These are phyloP conservation scores for Aspergillus sp. DNA, from an alignment of 2,329 filamentous ascomycete genomes.

Conservation along the genomic window DNA sequence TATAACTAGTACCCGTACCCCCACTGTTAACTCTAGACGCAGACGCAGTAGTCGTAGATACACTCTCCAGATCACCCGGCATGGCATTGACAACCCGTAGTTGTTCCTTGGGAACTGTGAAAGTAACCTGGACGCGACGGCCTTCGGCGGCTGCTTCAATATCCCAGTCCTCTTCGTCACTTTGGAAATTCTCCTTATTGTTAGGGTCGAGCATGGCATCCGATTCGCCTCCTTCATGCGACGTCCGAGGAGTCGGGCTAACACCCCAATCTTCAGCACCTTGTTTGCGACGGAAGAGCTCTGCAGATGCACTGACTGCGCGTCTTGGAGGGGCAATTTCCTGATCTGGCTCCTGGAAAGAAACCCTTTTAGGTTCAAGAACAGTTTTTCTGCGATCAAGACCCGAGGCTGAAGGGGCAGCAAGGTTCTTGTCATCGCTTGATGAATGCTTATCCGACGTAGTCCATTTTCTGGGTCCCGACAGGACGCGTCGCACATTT, in stretches of 20 bases:
- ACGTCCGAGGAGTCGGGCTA: conserved; percentile 15
- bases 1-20: too few species aligned
- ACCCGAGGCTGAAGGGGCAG: conserved; percentile 20
- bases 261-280: conserved; percentile 48
- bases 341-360: conserved; percentile 2
- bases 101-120: conserved; percentile 82
- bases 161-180: conserved; percentile 51
- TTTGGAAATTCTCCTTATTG: background rate
- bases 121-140: conserved; percentile 74
- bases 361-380: conserved; percentile 7
- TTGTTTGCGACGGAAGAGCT: conserved; percentile 45
- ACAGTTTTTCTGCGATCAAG: conserved; percentile 21
- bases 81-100: conserved; percentile 82
- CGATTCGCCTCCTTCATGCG: background rate
- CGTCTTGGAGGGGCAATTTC: conserved; percentile 31
- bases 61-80: conserved; percentile 26
- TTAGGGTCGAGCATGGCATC: background rate
- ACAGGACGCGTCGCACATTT: conserved; percentile 59
- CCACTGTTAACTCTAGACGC: conserved; percentile 18
- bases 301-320: conserved; percentile 43
- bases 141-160: conserved; percentile 66
- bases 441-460: conserved; percentile 9
- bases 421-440: background rate
- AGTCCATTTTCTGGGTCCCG: conserved; percentile 30
- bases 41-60: conserved; percentile 26